phyloP scores from a whole-genome alignment of 306 rosid species.

The Sechiopsis laciniata region DNA sequence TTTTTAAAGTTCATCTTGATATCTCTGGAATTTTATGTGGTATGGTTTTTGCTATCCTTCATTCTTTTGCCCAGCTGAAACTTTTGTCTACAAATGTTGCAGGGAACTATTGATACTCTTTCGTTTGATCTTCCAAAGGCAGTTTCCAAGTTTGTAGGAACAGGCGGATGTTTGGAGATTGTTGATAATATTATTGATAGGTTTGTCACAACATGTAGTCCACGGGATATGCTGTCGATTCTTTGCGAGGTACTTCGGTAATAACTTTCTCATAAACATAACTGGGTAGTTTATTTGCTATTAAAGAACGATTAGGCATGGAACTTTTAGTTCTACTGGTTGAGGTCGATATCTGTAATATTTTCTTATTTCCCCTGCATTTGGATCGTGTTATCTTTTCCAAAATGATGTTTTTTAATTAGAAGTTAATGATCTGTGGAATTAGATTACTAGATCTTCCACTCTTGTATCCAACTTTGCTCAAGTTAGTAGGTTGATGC shows the following conservation, averaged over 20 bases:
- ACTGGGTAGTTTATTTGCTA: not conserved
- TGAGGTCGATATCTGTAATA: not conserved
- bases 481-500: not conserved
- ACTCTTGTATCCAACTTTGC: not conserved
- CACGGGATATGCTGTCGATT: conserved; percentile 76
- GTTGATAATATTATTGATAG: conserved; percentile 53
- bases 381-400: not conserved
- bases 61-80: conserved; percentile 13
- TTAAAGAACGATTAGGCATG: not conserved
- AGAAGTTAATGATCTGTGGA: not conserved
- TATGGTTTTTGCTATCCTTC: not conserved
- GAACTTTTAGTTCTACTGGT: not conserved
- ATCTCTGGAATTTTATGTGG: not conserved
- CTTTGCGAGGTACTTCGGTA: conserved; percentile 54
- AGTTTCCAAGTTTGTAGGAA: conserved; percentile 53
- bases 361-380: not conserved
- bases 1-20: not conserved
- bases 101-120: conserved; percentile 60
- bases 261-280: not conserved
- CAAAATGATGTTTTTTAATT: not conserved
- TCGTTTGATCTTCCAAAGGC: conserved; percentile 70
- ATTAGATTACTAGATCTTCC: not conserved
- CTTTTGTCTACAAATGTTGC: conserved; percentile 23
- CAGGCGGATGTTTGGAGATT: conserved; percentile 47
- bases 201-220: conserved; percentile 50